Conservation (phyloP, 495 filamentous ascomycete genomes). For the Talaromyces thailandensis region DNA sequence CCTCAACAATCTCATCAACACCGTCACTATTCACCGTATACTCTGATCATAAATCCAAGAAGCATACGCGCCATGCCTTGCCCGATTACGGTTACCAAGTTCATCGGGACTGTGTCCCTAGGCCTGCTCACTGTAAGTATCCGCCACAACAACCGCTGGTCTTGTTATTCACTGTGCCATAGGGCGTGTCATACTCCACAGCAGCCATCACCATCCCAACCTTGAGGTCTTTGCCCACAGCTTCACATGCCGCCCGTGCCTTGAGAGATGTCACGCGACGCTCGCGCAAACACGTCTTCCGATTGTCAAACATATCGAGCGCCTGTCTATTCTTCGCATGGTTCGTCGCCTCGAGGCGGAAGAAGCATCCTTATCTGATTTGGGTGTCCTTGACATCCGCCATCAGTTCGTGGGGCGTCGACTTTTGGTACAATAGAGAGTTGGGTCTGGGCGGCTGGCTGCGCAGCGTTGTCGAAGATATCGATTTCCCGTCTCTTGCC, state of each 20-base stretch:
- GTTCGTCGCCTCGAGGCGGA: slow-evolving; percentile 55
- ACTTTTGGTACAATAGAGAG: slow-evolving; percentile 41
- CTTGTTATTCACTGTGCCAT: slow-evolving; percentile 3
- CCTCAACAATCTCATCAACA: not conserved
- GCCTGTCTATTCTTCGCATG: slow-evolving; percentile 64
- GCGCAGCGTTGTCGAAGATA: slow-evolving; percentile 19
- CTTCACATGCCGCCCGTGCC: slow-evolving; percentile 53
- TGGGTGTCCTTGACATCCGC: slow-evolving; percentile 59
- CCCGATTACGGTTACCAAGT: slow-evolving; percentile 69
- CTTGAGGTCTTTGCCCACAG: slow-evolving; percentile 66
- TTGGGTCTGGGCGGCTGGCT: slow-evolving; percentile 22
- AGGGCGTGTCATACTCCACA: slow-evolving; percentile 82
- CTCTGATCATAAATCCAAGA: not conserved
- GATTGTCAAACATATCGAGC: slow-evolving; percentile 51
- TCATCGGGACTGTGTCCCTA: slow-evolving; percentile 79
- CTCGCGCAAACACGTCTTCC: slow-evolving; percentile 48
- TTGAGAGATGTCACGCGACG: slow-evolving; percentile 52
- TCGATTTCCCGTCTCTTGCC: slow-evolving; percentile 11
- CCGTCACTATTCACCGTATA: not conserved
- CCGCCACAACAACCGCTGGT: slow-evolving; percentile 5
- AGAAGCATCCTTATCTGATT: slow-evolving; percentile 76
- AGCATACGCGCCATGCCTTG: slow-evolving; percentile 49
- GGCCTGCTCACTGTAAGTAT: slow-evolving; percentile 73
- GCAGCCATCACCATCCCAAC: slow-evolving; percentile 65
- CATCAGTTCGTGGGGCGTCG: slow-evolving; percentile 44